phyloP scores from a whole-genome alignment of 306 rosid genomes.

The Lablab purpureus region DNA sequence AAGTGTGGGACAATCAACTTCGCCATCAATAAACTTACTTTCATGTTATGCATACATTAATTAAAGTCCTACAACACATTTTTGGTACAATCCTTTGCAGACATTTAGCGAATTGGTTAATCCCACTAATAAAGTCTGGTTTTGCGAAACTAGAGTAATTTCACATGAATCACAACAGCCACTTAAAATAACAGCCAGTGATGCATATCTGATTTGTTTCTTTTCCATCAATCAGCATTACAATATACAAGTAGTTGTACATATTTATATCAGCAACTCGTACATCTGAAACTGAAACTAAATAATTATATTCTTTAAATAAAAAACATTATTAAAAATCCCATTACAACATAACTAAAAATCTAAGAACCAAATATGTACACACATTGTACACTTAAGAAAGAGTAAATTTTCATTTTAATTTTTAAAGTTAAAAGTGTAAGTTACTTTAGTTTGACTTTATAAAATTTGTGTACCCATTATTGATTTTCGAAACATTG shows the following conservation, averaged over 20 bases:
- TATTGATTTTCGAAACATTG: neutral
- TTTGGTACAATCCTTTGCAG: constrained; percentile 34
- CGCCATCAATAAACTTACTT: constrained; percentile 48
- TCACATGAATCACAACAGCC: constrained; percentile 17
- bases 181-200: neutral
- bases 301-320: too few species aligned
- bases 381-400: neutral
- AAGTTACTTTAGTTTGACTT: constrained; percentile 12
- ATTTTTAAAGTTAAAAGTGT: constrained; percentile 2
- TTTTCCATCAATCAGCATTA: neutral
- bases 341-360: too few species aligned
- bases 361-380: too few species aligned
- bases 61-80: constrained; percentile 17
- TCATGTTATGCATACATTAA: constrained; percentile 43
- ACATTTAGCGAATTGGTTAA: constrained; percentile 30
- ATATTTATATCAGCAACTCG: too few species aligned
- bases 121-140: constrained; percentile 36
- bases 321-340: too few species aligned
- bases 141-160: constrained; percentile 5
- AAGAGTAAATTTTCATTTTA: neutral
- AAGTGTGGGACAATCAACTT: constrained; percentile 47
- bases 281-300: too few species aligned
- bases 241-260: neutral
- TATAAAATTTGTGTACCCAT: neutral
- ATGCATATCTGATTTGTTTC: neutral